Base-by-base conservation (phyloP, 257 asterid genomes). In the Linderniella brevidens region DNA sequence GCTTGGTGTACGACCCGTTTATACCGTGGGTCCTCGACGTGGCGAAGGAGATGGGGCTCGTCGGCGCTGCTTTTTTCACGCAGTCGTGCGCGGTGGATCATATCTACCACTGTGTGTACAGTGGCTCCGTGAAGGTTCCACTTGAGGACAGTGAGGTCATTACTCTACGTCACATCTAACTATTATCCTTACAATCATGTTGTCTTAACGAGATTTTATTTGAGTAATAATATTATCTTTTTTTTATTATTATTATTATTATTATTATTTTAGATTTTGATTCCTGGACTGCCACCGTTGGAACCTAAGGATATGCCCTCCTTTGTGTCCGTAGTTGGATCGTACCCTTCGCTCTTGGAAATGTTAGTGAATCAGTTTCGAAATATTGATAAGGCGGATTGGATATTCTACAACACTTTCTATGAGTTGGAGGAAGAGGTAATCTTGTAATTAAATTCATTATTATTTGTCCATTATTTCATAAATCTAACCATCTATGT, bases 221-320 rank as follows among this genome's bases (percentile, higher is more conserved):
- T n/a, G n/a, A n/a, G n/a, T n/a, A n/a, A n/a, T n/a, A n/a, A n/a
- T n/a, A n/a, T n/a, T n/a, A n/a, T n/a, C n/a, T n/a, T n/a, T n/a
- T 25, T 25, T 25, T 25, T 25, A 25, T 25, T 25, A 25, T 25
- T 25, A 25, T 2, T 2, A 25, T 25, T 25, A 6, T 25, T 25
- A 2, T n/a, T 25, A 2, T 25, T 25, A 25, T 25, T 25, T 25
- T 25, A 58, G 50, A 37, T 66, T 35, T 35, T 35, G 54, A 17
- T 70, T 41, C 70, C 71, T 48, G 78, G 86, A 41, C 37, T 72
- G 53, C 76, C 76, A 40, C 66, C 68, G 11, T 20, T 73, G 61
- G 35, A 38, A 65, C 62, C 59, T 5, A 20, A 42, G 3, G 81
- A 76, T 8, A 12, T 65, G 69, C 86, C 86, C 3, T 64, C 78